Evolutionary conservation across 805 yeast species (phyloP).

Genomic region (Candida golubevii): DNA sequence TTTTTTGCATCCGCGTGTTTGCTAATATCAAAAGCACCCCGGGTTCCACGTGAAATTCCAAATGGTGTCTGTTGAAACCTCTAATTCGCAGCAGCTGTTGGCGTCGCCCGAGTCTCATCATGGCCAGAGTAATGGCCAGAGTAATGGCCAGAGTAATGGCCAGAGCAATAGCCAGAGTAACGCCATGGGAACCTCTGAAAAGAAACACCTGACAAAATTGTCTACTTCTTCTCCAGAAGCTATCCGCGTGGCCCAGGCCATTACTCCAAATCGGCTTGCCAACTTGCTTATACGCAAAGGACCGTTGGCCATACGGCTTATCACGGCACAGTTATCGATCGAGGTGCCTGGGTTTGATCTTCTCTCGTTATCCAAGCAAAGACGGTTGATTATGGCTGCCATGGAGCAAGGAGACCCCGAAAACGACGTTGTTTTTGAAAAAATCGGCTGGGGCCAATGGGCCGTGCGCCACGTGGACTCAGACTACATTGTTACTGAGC

Average conservation of each 20-base stretch:
- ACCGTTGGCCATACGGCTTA: constrained; percentile 85
- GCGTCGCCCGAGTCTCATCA: constrained; percentile 6
- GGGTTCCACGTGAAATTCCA: too few relatives aligned
- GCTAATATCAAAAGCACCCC: too few relatives aligned
- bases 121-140: background rate
- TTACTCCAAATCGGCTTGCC: constrained; percentile 76
- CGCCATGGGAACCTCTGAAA: constrained; percentile 1
- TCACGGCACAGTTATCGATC: constrained; percentile 69
- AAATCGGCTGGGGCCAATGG: constrained; percentile 99
- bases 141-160: background rate
- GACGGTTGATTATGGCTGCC: constrained; percentile 85
- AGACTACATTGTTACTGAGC: constrained; percentile 41
- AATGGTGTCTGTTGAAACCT: too few relatives aligned
- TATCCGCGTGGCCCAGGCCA: constrained; percentile 78
- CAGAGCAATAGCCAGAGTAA: background rate
- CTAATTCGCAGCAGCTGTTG: constrained; percentile 2
- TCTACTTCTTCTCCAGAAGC: constrained; percentile 87
- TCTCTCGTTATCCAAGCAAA: constrained; percentile 79
- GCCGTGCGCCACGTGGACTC: constrained; percentile 58
- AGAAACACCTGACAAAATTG: constrained; percentile 22
- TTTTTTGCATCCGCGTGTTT: too few relatives aligned
- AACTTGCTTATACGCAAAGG: constrained; percentile 67
- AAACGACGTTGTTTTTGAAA: constrained; percentile 72
- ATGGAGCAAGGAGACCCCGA: constrained; percentile 66
- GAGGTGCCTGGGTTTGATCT: constrained; percentile 79